Base-by-base conservation (phyloP, 192 early-diverging fungal species). In the Entomortierella chlamydospora region DNA sequence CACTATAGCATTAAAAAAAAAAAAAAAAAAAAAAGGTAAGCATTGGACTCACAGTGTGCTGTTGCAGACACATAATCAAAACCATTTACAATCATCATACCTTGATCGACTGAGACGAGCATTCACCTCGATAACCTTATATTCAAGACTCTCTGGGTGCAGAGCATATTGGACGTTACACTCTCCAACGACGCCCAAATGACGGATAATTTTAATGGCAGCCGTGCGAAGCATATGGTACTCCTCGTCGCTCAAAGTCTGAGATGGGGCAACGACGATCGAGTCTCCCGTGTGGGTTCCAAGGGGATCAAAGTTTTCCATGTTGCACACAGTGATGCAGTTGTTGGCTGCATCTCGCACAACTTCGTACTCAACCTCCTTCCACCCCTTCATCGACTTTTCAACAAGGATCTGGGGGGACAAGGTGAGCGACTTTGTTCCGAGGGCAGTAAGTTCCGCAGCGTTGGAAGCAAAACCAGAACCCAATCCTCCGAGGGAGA, bases 301-400 rank as follows among this genome's bases (percentile, higher is more conserved):
- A 39, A 99, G 91, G 26, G 98, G 98, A 70, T 99, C 98, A 88
- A 99, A 98, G 91, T 99, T 99, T 83, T 99, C 96, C 96, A 98
- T 99, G 88, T 99, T 99, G 84, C 98, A 99, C 43, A 99, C 97
- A 29, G 98, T 98, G 61, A 99, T 96, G 83, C 98, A 99, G 87
- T 99, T 99, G 84, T 99, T 91, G 55, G 91, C 89, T 54, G 94
- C 91, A 83, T 99, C 98, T 68, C 98, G 93, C 29, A 99, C 96
- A 37, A 99, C 96, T 80, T 99, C 97, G 81, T 99, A 99, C 85
- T 99, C 98, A 56, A 99, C 90, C 85, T 99, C 98, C 83, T 99
- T 99, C 96, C 98, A 99, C 29, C 98, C 98, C 81, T 96, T 96
- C 96, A 99, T 97, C 15, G 93, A 95, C 65, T 88, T 87, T 79